Evolutionary conservation across 768 basidiomycete species (phyloP), one percentile per base, ranked within the genome.

Genomic region (Jaapia argillacea): DNA sequence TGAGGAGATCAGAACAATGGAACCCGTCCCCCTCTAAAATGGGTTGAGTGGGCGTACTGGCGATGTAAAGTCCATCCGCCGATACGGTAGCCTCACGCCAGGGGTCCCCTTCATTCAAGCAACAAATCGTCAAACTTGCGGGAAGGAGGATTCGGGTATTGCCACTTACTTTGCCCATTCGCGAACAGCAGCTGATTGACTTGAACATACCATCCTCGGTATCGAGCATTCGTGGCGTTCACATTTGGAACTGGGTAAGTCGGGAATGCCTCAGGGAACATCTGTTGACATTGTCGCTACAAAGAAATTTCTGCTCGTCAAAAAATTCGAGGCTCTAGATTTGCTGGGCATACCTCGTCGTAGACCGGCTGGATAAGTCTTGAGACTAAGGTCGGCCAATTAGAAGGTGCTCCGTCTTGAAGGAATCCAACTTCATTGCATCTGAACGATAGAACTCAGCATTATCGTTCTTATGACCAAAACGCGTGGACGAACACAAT

Each of bases 41-140:
- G 0, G 78, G 77, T 51, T 80, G 79, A 1, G 55, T 56, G 1
- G 67, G 43, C 3, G 75, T 80, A 54, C 71, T 80, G 18, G 54
- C 31, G 41, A 71, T 62, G 45, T 58, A 47, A 16, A 69, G 62
- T 10, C 65, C 65, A 20, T 72, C 68, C 0, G 81, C 74, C 3
- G 82, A 84, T 4, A 84, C 65, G 0, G 82, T 85, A 4, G 76
- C 72, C 43, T 79, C 77, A 40, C 74, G 69, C 82, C 82, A 85
- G 14, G 84, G 82, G 51, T 85, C 82, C 36, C 79, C 81, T 84
- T 36, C 26, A 53, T 33, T 38, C 23, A 20, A 12, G 21, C n/a
- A 13, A 4, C 10, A 18, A 38, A 18, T 20, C 44, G 14, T 51
- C 2, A 36, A 21, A 42, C 4, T 22, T 22, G 22, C 21, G 4